phyloP scores from a whole-genome alignment of 345 rosid species.

The Rhodomyrtus tomentosa region DNA sequence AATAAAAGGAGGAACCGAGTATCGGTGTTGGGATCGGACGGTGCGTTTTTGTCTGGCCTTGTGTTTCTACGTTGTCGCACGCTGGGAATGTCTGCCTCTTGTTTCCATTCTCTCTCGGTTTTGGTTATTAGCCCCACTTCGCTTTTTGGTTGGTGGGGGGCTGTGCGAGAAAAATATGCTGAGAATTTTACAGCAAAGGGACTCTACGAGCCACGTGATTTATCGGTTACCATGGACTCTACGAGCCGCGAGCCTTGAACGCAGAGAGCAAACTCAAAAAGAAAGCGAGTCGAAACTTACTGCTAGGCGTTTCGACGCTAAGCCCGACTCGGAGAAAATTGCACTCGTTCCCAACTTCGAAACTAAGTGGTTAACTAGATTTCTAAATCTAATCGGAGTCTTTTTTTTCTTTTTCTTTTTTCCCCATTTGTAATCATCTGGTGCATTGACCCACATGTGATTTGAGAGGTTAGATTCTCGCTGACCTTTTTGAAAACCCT shows the following conservation, averaged over 20 bases:
- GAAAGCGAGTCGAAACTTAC: background rate
- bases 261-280: background rate
- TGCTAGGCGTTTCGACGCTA: background rate
- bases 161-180: background rate
- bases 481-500: background rate
- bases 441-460: background rate
- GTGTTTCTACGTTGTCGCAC: background rate
- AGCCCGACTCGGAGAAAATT: background rate
- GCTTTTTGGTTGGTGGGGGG: background rate
- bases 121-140: background rate
- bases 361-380: background rate
- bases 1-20: background rate
- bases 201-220: too few relatives aligned
- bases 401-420: too few relatives aligned
- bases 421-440: background rate
- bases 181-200: background rate
- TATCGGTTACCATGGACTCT: background rate
- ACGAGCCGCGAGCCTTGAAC: background rate
- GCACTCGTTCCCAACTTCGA: background rate
- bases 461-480: background rate
- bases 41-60: background rate
- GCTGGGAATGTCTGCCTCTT: background rate
- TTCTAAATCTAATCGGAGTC: background rate
- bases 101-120: background rate
- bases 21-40: background rate